Conservation (phyloP, 305 asterid species). For the Fraxinus velutina region DNA sequence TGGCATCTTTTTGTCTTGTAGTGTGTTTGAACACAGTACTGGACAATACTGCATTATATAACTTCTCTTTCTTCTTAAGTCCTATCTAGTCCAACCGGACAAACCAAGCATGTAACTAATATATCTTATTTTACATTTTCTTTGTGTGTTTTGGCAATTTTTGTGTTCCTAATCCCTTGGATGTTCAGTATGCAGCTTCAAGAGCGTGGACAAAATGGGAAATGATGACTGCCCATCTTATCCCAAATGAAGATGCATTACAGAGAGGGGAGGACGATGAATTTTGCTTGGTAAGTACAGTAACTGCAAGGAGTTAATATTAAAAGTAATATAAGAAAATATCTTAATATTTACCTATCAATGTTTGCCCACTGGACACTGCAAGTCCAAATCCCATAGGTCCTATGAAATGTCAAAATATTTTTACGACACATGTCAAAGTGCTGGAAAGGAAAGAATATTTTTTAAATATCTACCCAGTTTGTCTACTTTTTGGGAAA, state of each 20-base stretch:
- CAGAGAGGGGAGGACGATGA: conserved; percentile 75
- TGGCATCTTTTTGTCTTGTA: not conserved
- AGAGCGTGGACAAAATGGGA: conserved; percentile 97
- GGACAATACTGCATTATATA: conserved; percentile 13
- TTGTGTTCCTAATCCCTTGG: conserved; percentile 22
- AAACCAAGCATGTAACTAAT: not conserved
- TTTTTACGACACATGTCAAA: not conserved
- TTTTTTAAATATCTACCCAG: not conserved
- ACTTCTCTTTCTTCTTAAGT: not conserved
- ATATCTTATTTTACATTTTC: conserved; percentile 9
- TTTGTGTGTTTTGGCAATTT: not conserved
- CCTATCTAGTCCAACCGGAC: not conserved
- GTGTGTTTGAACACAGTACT: not conserved
- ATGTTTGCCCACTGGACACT: not conserved
- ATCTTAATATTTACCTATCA: not conserved
- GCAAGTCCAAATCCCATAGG: not conserved
- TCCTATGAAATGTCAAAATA: not conserved
- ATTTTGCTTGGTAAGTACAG: conserved; percentile 77
- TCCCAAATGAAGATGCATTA: conserved; percentile 4
- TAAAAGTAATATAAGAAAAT: not conserved
- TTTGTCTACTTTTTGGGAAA: not conserved
- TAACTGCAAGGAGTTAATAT: not conserved
- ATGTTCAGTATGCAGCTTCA: conserved; percentile 72
- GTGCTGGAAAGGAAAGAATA: not conserved
- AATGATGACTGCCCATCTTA: conserved; percentile 88